phyloP scores from a whole-genome alignment of 352 stramenopile genomes.

The Peronospora belbahrii region DNA sequence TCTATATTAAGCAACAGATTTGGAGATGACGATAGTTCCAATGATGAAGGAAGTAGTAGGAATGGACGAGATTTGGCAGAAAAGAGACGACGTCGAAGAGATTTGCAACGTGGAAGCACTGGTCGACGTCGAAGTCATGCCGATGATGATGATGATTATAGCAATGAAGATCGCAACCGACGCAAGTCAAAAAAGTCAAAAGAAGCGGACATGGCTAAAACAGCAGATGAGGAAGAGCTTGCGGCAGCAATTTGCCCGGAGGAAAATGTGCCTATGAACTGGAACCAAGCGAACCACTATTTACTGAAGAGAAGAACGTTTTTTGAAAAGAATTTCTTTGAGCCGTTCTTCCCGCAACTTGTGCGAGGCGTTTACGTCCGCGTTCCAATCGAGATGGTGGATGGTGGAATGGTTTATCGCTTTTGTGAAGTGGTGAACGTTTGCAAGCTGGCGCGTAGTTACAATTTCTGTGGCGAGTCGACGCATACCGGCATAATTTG shows the following conservation, averaged over 20 bases:
- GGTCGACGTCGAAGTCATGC: slow-evolving; percentile 14
- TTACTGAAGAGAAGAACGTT: slow-evolving; percentile 63
- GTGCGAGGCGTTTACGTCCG: slow-evolving; percentile 70
- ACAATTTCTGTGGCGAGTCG: slow-evolving; percentile 67
- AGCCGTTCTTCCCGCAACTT: slow-evolving; percentile 77
- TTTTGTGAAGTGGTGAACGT: slow-evolving; percentile 75
- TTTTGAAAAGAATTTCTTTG: slow-evolving; percentile 84
- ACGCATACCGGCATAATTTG: slow-evolving; percentile 65
- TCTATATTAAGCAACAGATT: slow-evolving; percentile 81
- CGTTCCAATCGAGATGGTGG: slow-evolving; percentile 57
- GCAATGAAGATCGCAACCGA: slow-evolving; percentile 33
- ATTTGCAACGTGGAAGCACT: slow-evolving; percentile 51
- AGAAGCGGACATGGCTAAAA: slow-evolving; percentile 28
- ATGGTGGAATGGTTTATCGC: slow-evolving; percentile 77
- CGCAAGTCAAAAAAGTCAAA: slow-evolving; percentile 26
- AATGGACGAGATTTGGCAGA: slow-evolving; percentile 57
- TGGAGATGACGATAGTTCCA: slow-evolving; percentile 45
- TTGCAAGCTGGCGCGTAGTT: slow-evolving; percentile 47
- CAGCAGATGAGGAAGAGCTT: slow-evolving; percentile 39
- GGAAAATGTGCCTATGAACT: slow-evolving; percentile 64
- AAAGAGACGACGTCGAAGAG: slow-evolving; percentile 63
- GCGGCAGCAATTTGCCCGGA: slow-evolving; percentile 36
- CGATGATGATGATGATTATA: slow-evolving; percentile 35
- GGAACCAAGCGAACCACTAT: slow-evolving; percentile 74
- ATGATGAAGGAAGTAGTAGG: slow-evolving; percentile 33